Conservation (phyloP, 148 eudicot species). For the Drosera capensis region DNA sequence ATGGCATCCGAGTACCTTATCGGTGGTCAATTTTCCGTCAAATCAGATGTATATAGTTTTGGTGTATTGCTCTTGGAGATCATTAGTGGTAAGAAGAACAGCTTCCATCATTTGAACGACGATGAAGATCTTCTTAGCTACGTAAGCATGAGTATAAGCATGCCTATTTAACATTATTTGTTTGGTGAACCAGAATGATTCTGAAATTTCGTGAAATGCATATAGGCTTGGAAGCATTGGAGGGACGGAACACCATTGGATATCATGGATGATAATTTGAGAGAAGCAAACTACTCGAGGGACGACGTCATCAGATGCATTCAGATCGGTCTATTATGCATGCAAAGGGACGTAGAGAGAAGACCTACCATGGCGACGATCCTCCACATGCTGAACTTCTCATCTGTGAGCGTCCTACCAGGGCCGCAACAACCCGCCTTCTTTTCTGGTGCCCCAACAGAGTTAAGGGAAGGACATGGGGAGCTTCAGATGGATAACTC, state of each 20-base stretch:
- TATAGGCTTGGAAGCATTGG: slow-evolving; percentile 24
- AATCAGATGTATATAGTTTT: slow-evolving; percentile 24
- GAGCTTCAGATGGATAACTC: background rate
- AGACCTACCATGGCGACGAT: slow-evolving; percentile 13
- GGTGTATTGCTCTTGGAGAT: slow-evolving; percentile 31
- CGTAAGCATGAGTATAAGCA: too few species aligned
- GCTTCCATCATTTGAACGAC: slow-evolving; percentile 4
- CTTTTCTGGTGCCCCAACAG: slow-evolving; percentile 7
- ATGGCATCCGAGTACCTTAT: slow-evolving; percentile 26
- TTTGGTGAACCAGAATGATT: too few species aligned
- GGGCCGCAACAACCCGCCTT: slow-evolving; percentile 6
- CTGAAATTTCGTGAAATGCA: too few species aligned
- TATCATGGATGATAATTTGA: background rate
- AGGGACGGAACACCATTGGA: slow-evolving; percentile 3
- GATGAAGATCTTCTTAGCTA: slow-evolving; percentile 8
- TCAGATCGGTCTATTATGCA: slow-evolving; percentile 13
- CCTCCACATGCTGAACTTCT: slow-evolving; percentile 3
- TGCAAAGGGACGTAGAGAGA: slow-evolving; percentile 4
- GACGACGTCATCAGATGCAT: slow-evolving; percentile 15
- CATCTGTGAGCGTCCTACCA: slow-evolving; percentile 2
- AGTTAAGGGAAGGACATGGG: background rate
- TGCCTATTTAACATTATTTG: background rate
- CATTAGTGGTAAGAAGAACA: slow-evolving; percentile 19
- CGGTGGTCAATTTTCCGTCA: slow-evolving; percentile 24
- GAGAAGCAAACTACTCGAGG: slow-evolving; percentile 5